Conservation (phyloP, 768 basidiomycete species). For the Suillus bovinus region DNA sequence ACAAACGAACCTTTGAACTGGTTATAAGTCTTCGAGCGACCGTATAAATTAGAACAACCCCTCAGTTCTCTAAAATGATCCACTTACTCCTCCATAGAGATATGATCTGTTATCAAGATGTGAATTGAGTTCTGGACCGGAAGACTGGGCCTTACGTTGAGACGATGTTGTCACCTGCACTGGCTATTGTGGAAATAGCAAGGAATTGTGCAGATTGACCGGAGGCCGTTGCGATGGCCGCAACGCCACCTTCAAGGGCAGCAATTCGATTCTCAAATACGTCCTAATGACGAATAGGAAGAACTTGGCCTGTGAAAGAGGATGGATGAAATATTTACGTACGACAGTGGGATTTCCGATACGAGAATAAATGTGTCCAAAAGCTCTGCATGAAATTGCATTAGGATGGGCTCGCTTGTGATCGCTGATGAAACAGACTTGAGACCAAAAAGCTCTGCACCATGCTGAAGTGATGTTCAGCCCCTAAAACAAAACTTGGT, state of each 20-base stretch:
- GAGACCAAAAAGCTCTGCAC: constrained; percentile 53
- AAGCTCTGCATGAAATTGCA: constrained; percentile 26
- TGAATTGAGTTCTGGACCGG: background rate
- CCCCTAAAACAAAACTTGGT: background rate
- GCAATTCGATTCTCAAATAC: constrained; percentile 68
- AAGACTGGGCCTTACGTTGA: constrained; percentile 41
- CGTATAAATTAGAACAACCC: background rate
- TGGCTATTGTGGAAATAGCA: constrained; percentile 52
- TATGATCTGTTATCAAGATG: constrained; percentile 36
- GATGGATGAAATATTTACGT: constrained; percentile 20
- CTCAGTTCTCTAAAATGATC: background rate
- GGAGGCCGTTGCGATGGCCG: constrained; percentile 56
- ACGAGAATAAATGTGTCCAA: constrained; percentile 55
- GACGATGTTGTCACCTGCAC: constrained; percentile 65
- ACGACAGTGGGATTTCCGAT: constrained; percentile 59
- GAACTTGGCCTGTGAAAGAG: background rate
- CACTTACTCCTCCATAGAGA: constrained; percentile 59
- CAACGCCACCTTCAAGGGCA: constrained; percentile 61
- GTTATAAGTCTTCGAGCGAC: constrained; percentile 49
- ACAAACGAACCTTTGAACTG: constrained; percentile 54
- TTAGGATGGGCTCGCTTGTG: background rate
- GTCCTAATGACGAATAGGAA: constrained; percentile 39
- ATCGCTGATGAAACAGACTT: constrained; percentile 22
- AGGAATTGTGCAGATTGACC: constrained; percentile 67
- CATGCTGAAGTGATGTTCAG: constrained; percentile 41